Evolutionary conservation across 176 grass and related monocot species (phyloP).

Genomic region (Saccharum spontaneum): DNA sequence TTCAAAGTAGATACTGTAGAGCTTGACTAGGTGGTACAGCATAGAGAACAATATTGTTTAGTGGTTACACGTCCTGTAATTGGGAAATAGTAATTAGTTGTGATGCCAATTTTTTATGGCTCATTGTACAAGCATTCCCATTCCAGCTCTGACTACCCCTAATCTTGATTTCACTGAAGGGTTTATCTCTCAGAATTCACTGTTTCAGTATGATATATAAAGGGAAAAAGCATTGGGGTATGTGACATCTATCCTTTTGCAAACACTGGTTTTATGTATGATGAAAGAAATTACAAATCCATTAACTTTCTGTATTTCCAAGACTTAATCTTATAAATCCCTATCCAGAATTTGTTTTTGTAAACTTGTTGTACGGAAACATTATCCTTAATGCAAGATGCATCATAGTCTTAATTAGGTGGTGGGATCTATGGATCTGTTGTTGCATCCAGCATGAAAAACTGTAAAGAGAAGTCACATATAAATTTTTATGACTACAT

Average conservation of each 20-base stretch:
- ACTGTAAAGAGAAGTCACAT: not conserved
- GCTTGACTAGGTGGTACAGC: constrained; percentile 27
- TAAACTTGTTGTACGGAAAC: not conserved
- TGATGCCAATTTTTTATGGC: constrained; percentile 40
- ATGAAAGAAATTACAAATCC: not conserved
- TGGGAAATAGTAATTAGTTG: constrained; percentile 19
- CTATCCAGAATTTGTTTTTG: not conserved
- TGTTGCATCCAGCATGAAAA: not conserved
- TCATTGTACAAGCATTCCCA: not conserved
- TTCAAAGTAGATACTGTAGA: constrained; percentile 24
- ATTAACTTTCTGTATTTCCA: not conserved
- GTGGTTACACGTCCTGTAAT: constrained; percentile 30
- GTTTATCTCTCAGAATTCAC: not conserved
- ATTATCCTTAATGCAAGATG: not conserved
- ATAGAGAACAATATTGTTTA: constrained; percentile 5
- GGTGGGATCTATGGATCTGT: not conserved
- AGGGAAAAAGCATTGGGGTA: not conserved
- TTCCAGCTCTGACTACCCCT: not conserved
- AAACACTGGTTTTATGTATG: not conserved
- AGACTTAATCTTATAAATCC: not conserved
- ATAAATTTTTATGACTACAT: not conserved
- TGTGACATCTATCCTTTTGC: not conserved
- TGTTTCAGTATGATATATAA: not conserved
- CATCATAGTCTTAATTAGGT: not conserved
- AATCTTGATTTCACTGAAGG: not conserved